Evolutionary conservation across 2,329 filamentous ascomycete genomes (phyloP).

Genomic region (Diaporthe eres): DNA sequence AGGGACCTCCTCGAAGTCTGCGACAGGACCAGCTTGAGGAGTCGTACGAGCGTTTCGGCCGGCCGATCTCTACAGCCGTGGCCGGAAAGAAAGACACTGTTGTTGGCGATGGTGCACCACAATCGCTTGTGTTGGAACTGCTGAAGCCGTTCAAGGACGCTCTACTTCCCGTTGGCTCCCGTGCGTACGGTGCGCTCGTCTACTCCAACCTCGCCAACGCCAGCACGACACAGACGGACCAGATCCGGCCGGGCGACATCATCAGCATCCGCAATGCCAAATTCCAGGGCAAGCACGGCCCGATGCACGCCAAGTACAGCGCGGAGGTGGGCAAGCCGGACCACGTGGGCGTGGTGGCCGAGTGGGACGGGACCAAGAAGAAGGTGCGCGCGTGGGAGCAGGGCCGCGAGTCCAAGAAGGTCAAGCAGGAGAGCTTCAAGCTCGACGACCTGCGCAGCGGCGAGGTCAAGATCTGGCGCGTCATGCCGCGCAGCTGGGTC

Average conservation of each 20-base stretch:
- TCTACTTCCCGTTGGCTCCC: conserved; percentile 86
- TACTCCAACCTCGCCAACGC: conserved; percentile 97
- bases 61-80: conserved; percentile 80
- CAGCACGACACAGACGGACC: conserved; percentile 88
- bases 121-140: conserved; percentile 83
- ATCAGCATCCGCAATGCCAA: conserved; percentile 92
- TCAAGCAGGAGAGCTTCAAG: conserved; percentile 94
- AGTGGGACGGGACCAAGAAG: conserved; percentile 99
- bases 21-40: conserved; percentile 95
- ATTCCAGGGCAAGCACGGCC: conserved; percentile 95
- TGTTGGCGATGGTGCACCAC: conserved; percentile 87
- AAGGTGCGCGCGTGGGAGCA: conserved; percentile 97
- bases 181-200: conserved; percentile 90
- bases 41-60: conserved; percentile 85
- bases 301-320: conserved; percentile 95
- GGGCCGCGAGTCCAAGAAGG: conserved; percentile 91
- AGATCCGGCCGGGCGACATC: conserved; percentile 93
- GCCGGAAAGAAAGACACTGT: conserved; percentile 81
- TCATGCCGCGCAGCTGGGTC: conserved; percentile 93
- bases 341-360: conserved; percentile 91
- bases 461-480: conserved; percentile 97
- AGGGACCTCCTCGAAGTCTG: conserved; percentile 82
- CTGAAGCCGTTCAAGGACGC: conserved; percentile 81
- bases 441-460: conserved; percentile 92
- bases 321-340: conserved; percentile 89